Base-by-base conservation (phyloP, 1,139 yeast genomes). In the Insectozyma bohioensis region DNA sequence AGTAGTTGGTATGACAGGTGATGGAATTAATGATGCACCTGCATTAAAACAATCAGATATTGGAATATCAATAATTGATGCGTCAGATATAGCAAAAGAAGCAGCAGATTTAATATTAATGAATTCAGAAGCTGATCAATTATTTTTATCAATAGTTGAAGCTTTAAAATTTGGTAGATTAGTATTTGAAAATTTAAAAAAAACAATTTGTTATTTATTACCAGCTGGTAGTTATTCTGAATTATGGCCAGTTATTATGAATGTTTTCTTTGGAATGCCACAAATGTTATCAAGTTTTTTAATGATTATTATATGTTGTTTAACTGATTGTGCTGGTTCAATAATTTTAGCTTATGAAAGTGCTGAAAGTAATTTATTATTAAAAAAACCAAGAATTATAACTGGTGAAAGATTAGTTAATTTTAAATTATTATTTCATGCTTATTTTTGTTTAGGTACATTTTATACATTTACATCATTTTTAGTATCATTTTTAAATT, bases 151-250 rank as follows among this genome's bases (percentile, higher is more conserved):
- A 1, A 71, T 75, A 36, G 60, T 73, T 22, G 66, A 63, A 24
- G 80, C 78, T 3, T 49, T 74, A 37, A 57, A 58, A 36, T 65
- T 58, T 40, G 78, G 78, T 15, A 59, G 79, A 42, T 55, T 72
- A 32, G 78, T 73, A 10, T 73, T 72, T 48, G 77, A 72, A 44
- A 75, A 75, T 44, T 56, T 74, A 43, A 67, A 60, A 42, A 74
- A 75, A 48, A 70, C 74, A 1, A 61, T 75, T 35, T 63, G 67
- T 12, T 75, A 75, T 47, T 53, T 75, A 36, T 53, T 75, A 34
- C 79, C 80, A 12, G 80, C 80, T 27, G 80, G 80, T 27, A 58
- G 72, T 14, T 73, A 55, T 51, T 63, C 78, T 24, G 80, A 74
- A 47, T 56, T 74, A 27, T 74, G 78, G 78, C 70, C 79, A 0